Evolutionary conservation across 2,329 filamentous ascomycete species (phyloP), one percentile per base, ranked within the genome.

Genomic region (Aspergillus pseudoterreus): DNA sequence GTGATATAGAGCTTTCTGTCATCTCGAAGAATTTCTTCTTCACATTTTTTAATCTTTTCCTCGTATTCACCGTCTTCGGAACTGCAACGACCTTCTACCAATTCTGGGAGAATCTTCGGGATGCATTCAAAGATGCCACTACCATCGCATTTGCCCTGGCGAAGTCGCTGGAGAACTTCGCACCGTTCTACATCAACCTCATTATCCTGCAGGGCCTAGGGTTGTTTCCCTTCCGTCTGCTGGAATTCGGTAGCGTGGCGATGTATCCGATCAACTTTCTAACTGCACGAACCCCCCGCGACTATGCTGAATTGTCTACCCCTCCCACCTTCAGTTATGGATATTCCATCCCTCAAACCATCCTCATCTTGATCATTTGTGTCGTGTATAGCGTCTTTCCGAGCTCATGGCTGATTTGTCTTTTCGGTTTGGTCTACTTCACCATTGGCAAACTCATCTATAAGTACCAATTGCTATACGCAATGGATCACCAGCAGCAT

Each of bases 11-110:
- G 70, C 79, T 99, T 6, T 97, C 94, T 0, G 80, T 95, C 42
- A 92, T 99, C 58, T 96, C 90, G 49, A 99, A 99, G 75, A 99
- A 97, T 71, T 99, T 97, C 75, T 96, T 97, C 79, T 99, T 99
- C 69, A 92, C 88, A 9, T 99, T 99, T 72, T 97, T 99, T 82
- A 99, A 99, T 73, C 90, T 97, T 51, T 99, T 99, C 73, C 82
- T 97, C 46, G 83, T 97, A 42, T 96, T 97, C 69, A 95, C 92
- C 1, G 81, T 94, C 22, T 88, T 95, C 43, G 88, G 88, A 49
- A 90, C 91, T 4, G 90, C 84, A 1, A 84, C 87, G 36, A 83
- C 86, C 49, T 88, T 96, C 64, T 84, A 84, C 71, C 77, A 78
- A 32, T 81, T 87, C 47, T 78, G 80, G 64, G 73, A 81, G 50